Percentiles rank a stretch among this genome's conserved stretches.
These are phyloP conservation scores for Sordariomycetes sp. DNA, from an alignment of 2,329 filamentous ascomycete genomes.

Conservation along the genomic window DNA sequence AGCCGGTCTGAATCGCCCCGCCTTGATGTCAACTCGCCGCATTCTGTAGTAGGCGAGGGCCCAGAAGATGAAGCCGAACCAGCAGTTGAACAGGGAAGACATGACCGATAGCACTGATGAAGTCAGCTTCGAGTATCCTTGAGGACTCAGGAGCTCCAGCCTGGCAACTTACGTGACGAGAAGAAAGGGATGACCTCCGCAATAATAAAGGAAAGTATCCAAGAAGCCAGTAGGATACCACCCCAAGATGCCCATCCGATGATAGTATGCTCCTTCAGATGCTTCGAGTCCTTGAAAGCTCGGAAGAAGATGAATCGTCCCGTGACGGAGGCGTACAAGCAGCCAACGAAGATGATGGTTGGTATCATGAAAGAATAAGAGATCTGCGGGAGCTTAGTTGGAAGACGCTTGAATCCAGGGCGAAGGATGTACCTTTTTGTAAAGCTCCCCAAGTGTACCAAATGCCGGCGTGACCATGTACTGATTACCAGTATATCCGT, in stretches of 20 bases:
- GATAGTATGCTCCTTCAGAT: conserved; percentile 73
- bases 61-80: conserved; percentile 96
- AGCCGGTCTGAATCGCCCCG: conserved; percentile 38
- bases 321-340: conserved; percentile 83
- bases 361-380: conserved; percentile 94
- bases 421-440: conserved; percentile 90
- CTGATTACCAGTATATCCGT: conserved; percentile 80
- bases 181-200: conserved; percentile 93
- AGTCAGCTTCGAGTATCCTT: too few species aligned
- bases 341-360: conserved; percentile 84
- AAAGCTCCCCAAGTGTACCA: conserved; percentile 67
- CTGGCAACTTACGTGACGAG: conserved; percentile 48
- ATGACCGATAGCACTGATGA: conserved; percentile 55
- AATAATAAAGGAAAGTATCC: conserved; percentile 87
- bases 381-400: too few species aligned
- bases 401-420: too few species aligned
- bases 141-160: not conserved
- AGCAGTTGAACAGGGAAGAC: conserved; percentile 86
- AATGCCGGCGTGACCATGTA: conserved; percentile 87
- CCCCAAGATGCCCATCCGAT: conserved; percentile 75
- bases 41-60: conserved; percentile 72
- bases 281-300: conserved; percentile 67
- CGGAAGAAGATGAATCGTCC: conserved; percentile 90
- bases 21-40: conserved; percentile 51
- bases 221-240: conserved; percentile 58